These are phyloP conservation scores for Wickerhamomyces bovis DNA, from an alignment of 805 yeast species.

Conservation along the genomic window DNA sequence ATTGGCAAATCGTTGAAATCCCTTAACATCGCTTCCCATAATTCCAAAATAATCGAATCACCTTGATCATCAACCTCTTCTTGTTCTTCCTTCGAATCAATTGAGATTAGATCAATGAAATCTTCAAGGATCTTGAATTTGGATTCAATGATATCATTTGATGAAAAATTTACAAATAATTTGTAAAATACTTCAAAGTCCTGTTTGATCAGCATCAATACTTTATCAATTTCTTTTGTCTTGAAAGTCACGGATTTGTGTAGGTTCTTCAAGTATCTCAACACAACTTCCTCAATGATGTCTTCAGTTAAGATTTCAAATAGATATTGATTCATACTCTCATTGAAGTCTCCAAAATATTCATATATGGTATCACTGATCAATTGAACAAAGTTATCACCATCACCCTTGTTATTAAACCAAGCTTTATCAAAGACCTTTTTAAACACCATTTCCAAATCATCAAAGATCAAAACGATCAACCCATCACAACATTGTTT, in stretches of 20 bases:
- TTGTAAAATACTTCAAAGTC: constrained; percentile 56
- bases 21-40: constrained; percentile 8
- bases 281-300: constrained; percentile 44
- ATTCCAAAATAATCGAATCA: constrained; percentile 3
- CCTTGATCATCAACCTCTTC: constrained; percentile 3
- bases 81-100: constrained; percentile 5
- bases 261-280: constrained; percentile 44
- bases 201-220: constrained; percentile 46
- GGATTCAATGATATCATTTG: constrained; percentile 36
- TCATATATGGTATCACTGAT: constrained; percentile 71
- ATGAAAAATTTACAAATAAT: constrained; percentile 41
- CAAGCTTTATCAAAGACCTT: constrained; percentile 62
- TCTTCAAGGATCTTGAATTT: constrained; percentile 57
- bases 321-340: constrained; percentile 44
- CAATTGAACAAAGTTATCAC: constrained; percentile 50
- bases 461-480: constrained; percentile 62
- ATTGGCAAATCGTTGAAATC: constrained; percentile 9
- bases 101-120: constrained; percentile 44
- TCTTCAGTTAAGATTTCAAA: constrained; percentile 50
- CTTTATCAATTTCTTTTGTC: constrained; percentile 33
- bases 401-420: constrained; percentile 38
- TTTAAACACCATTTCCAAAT: constrained; percentile 55
- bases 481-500: constrained; percentile 53
- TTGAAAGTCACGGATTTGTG: constrained; percentile 36
- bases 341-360: constrained; percentile 60